Conservation (phyloP, 2,329 filamentous ascomycete genomes). For the Chlorencoelia australis region DNA sequence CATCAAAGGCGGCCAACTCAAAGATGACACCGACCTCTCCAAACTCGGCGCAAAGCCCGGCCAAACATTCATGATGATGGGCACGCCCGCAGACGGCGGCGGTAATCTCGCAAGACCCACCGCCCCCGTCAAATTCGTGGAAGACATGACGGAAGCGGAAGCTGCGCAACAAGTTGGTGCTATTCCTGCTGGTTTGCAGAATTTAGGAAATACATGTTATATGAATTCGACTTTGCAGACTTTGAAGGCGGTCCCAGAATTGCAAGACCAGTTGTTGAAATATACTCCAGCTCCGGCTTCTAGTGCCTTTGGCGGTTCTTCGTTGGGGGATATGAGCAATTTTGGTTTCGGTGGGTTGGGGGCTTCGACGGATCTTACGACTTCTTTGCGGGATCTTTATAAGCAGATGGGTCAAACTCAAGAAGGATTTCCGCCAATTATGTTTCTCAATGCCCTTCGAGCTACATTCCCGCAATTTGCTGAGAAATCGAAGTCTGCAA, state of each 20-base stretch:
- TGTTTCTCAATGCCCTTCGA: constrained; percentile 74
- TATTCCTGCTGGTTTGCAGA: constrained; percentile 78
- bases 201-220: constrained; percentile 96
- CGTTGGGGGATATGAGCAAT: constrained; percentile 36
- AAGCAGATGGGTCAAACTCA: constrained; percentile 85
- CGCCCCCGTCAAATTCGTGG: constrained; percentile 76
- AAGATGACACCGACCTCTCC: constrained; percentile 83
- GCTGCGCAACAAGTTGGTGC: constrained; percentile 73
- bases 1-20: constrained; percentile 87
- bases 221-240: constrained; percentile 96
- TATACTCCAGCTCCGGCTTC: constrained; percentile 40
- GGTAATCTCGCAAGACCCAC: constrained; percentile 61
- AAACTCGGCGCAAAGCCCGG: constrained; percentile 77
- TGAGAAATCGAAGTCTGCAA: constrained; percentile 71
- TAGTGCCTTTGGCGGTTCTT: constrained; percentile 11
- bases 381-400: constrained; percentile 72
- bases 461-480: constrained; percentile 84
- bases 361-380: constrained; percentile 58
- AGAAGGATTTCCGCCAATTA: constrained; percentile 70
- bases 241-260: constrained; percentile 77
- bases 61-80: constrained; percentile 93
- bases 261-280: constrained; percentile 65
- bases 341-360: constrained; percentile 33
- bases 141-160: constrained; percentile 97
- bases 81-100: constrained; percentile 60